phyloP scores from a whole-genome alignment of 2,329 filamentous ascomycete species.

The Beauveria caledonica region DNA sequence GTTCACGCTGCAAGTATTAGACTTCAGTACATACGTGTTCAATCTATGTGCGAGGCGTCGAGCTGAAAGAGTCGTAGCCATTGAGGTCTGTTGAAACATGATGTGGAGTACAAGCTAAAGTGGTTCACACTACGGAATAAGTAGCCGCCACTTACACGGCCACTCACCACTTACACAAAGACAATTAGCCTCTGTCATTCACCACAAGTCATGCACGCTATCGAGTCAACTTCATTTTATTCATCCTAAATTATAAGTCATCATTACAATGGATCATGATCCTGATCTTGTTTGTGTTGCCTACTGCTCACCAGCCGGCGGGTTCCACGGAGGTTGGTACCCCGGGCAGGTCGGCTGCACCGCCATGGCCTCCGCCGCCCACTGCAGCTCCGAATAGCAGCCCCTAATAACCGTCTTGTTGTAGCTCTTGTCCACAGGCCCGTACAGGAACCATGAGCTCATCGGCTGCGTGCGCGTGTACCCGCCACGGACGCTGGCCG shows the following conservation, averaged over 20 bases:
- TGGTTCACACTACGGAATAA: no score
- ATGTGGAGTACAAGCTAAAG: not conserved
- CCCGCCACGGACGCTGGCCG: slow-evolving; percentile 12
- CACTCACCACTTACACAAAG: not conserved
- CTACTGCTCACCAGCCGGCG: not conserved
- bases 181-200: not conserved
- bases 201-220: not conserved
- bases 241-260: not conserved
- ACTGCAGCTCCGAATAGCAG: slow-evolving; percentile 16
- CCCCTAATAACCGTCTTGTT: slow-evolving; percentile 16
- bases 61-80: not conserved
- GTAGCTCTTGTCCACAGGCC: slow-evolving; percentile 22
- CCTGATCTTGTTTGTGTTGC: not conserved
- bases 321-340: not conserved
- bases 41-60: not conserved
- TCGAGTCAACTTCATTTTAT: not conserved
- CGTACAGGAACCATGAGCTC: slow-evolving; percentile 34
- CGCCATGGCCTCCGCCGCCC: not conserved
- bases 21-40: not conserved
- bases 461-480: slow-evolving; percentile 26
- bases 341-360: slow-evolving; percentile 2
- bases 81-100: not conserved
- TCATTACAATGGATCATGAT: not conserved
- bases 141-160: not conserved
- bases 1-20: not conserved